Evolutionary conservation across 1,284 basidiomycete species (phyloP).

Genomic region (Apiotrichum domesticum): DNA sequence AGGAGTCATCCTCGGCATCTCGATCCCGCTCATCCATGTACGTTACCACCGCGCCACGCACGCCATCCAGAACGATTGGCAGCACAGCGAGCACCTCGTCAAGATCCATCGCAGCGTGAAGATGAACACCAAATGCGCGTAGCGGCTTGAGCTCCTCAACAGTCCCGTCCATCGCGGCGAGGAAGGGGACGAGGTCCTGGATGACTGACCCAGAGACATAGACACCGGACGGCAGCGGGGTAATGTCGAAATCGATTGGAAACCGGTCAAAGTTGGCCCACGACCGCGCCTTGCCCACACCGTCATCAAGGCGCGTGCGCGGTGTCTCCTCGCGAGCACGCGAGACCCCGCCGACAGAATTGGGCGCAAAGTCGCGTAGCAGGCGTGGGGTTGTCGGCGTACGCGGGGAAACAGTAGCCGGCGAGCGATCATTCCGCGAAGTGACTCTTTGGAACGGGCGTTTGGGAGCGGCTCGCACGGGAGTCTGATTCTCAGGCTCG

Average conservation of each 20-base stretch:
- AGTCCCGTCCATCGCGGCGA: conserved; percentile 11
- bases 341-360: no score
- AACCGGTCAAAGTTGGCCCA: conserved; percentile 45
- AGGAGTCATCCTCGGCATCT: neutral
- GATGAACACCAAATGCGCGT: conserved; percentile 16
- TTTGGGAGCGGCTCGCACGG: neutral
- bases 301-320: conserved; percentile 24
- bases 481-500: conserved; percentile 3
- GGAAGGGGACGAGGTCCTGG: neutral
- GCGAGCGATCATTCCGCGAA: neutral
- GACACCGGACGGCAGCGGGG: conserved; percentile 41
- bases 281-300: conserved; percentile 40
- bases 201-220: neutral
- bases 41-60: conserved; percentile 9
- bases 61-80: conserved; percentile 25
- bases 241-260: conserved; percentile 43
- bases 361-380: neutral
- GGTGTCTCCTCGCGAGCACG: neutral
- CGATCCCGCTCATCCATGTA: conserved; percentile 12
- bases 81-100: conserved; percentile 22
- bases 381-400: neutral
- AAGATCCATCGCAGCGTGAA: conserved; percentile 19
- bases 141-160: conserved; percentile 6
- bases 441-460: neutral
- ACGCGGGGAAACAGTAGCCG: neutral